Conservation (phyloP, 306 rosid genomes). For the Hippophae tibetana region DNA sequence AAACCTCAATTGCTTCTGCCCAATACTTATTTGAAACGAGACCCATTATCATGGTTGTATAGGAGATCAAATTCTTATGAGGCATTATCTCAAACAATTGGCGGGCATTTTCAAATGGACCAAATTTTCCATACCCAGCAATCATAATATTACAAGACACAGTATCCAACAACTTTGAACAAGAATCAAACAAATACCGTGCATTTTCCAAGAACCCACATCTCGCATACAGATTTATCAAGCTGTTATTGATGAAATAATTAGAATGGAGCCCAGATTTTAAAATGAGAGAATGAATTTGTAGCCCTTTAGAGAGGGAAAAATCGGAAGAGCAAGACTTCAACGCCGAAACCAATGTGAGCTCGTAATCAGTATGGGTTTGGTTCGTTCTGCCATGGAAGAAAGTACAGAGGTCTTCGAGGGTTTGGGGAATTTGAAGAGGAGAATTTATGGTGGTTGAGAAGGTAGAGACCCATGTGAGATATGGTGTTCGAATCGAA, state of each 20-base stretch:
- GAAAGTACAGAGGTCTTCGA: conserved; percentile 40
- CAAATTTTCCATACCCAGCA: conserved; percentile 49
- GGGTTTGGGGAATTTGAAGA: conserved; percentile 20
- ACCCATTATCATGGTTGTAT: conserved; percentile 82
- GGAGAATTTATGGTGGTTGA: conserved; percentile 18
- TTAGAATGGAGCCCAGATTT: conserved; percentile 60
- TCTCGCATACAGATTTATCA: conserved; percentile 70
- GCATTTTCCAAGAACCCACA: conserved; percentile 46
- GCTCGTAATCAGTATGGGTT: conserved; percentile 33
- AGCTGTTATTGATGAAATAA: conserved; percentile 51
- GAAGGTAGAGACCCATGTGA: conserved; percentile 42
- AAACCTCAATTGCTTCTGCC: conserved; percentile 53
- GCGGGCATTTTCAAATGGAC: conserved; percentile 51
- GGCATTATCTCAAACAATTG: conserved; percentile 66
- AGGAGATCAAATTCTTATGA: conserved; percentile 51
- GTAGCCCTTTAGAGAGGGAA: conserved; percentile 47
- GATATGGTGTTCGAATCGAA: conserved; percentile 8
- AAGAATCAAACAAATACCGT: conserved; percentile 34
- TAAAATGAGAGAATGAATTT: conserved; percentile 47
- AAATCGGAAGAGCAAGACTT: conserved; percentile 55
- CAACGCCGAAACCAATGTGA: conserved; percentile 52
- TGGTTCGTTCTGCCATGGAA: conserved; percentile 26
- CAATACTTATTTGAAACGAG: conserved; percentile 51
- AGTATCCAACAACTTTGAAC: conserved; percentile 36
- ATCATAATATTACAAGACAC: conserved; percentile 83